These are phyloP conservation scores for Polysphondylium violaceum DNA, from an alignment of 78 protist species.

Conservation along the genomic window DNA sequence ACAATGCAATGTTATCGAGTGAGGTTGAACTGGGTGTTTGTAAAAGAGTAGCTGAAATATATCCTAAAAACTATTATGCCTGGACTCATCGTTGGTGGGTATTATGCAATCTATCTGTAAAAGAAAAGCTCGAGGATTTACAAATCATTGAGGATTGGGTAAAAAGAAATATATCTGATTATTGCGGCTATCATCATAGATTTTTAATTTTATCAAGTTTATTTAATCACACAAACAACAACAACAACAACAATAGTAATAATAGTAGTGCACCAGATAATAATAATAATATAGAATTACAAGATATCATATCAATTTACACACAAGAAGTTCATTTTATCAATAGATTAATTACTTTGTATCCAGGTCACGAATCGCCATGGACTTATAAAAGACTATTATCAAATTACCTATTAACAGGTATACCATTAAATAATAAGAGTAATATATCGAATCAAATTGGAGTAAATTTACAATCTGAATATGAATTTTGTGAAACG, in stretches of 20 bases:
- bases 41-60: constrained; percentile 72
- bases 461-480: neutral
- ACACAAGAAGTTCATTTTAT: constrained; percentile 31
- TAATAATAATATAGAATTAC: too few relatives aligned
- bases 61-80: constrained; percentile 72
- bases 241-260: neutral
- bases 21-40: constrained; percentile 34
- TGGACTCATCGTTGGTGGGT: constrained; percentile 59
- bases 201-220: constrained; percentile 7
- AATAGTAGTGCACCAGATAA: too few relatives aligned
- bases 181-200: constrained; percentile 72
- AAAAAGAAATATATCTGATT: constrained; percentile 50
- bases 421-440: neutral
- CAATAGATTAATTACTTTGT: neutral
- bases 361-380: constrained; percentile 73
- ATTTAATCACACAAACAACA: neutral
- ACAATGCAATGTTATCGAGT: neutral
- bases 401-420: neutral
- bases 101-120: constrained; percentile 3
- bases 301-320: constrained; percentile 16
- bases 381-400: constrained; percentile 44
- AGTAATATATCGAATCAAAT: neutral
- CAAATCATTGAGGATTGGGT: constrained; percentile 42
- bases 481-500: neutral
- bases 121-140: constrained; percentile 29